Conservation (phyloP, 352 stramenopile species). For the Elongisporangium senticosum region DNA sequence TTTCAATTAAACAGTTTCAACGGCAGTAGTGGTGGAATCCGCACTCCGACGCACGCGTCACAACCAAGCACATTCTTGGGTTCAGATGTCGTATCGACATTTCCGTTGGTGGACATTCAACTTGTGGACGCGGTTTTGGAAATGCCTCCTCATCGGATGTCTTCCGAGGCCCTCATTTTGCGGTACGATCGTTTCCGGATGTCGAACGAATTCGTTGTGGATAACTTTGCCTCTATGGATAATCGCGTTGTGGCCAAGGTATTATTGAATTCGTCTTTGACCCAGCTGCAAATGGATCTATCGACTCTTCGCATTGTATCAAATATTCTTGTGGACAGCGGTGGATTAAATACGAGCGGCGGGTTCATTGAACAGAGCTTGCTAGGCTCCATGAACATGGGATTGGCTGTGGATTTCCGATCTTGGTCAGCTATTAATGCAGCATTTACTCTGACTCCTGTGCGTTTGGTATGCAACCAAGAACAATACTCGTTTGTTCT, state of each 20-base stretch:
- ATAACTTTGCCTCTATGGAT: slow-evolving; percentile 56
- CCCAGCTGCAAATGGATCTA: slow-evolving; percentile 60
- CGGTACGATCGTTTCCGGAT: slow-evolving; percentile 60
- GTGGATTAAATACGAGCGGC: slow-evolving; percentile 18
- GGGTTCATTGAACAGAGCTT: slow-evolving; percentile 66
- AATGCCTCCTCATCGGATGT: slow-evolving; percentile 78
- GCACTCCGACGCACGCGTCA: neutral
- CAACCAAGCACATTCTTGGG: slow-evolving; percentile 24
- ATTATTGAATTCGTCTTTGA: slow-evolving; percentile 77
- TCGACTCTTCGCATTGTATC: slow-evolving; percentile 69
- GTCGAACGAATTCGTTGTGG: slow-evolving; percentile 59
- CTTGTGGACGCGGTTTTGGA: slow-evolving; percentile 64
- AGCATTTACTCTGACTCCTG: slow-evolving; percentile 40
- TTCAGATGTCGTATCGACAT: slow-evolving; percentile 77
- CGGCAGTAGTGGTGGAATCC: neutral
- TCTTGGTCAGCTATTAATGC: slow-evolving; percentile 50
- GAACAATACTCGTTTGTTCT: slow-evolving; percentile 80
- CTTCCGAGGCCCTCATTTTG: slow-evolving; percentile 63
- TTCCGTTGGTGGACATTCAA: slow-evolving; percentile 67
- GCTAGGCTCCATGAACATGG: slow-evolving; percentile 61
- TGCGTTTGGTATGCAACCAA: slow-evolving; percentile 78
- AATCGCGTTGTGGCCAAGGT: slow-evolving; percentile 81
- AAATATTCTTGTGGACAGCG: slow-evolving; percentile 57
- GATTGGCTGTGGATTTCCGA: slow-evolving; percentile 54
- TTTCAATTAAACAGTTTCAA: slow-evolving; percentile 33